Evolutionary conservation across 768 basidiomycete genomes (phyloP).

Genomic region (Kwoniella pini): DNA sequence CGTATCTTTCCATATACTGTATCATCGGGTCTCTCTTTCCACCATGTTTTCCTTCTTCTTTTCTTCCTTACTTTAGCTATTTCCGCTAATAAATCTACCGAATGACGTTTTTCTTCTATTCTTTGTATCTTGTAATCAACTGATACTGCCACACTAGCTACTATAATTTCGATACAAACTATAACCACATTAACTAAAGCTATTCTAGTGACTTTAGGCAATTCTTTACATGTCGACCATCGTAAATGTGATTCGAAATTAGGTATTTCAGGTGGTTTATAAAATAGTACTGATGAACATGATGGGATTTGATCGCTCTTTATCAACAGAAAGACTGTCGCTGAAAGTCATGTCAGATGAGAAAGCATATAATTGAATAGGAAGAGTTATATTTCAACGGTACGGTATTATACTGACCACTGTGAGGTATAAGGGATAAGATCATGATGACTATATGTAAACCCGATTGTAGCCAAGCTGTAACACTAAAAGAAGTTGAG

Average conservation of each 20-base stretch:
- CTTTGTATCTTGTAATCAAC: slow-evolving; percentile 16
- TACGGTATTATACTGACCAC: not conserved
- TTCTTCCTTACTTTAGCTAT: slow-evolving; percentile 1
- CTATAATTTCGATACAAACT: not conserved
- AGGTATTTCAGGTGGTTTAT: slow-evolving; percentile 2
- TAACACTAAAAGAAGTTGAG: not conserved
- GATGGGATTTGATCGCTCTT: slow-evolving; percentile 7
- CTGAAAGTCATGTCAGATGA: no score
- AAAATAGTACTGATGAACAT: slow-evolving; percentile 14
- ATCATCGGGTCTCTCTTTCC: slow-evolving; percentile 8
- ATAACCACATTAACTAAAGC: slow-evolving; percentile 13
- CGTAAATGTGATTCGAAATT: slow-evolving; percentile 15
- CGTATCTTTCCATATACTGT: not conserved
- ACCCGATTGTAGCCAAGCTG: slow-evolving; percentile 20
- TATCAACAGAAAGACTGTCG: slow-evolving; percentile 9
- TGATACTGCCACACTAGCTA: slow-evolving; percentile 1
- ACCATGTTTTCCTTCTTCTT: slow-evolving; percentile 7
- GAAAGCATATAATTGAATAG: not conserved
- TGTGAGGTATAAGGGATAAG: slow-evolving; percentile 8
- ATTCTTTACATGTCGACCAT: slow-evolving; percentile 13
- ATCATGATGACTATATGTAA: slow-evolving; percentile 17
- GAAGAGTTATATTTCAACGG: not conserved
- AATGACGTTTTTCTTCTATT: not conserved
- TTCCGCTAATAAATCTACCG: not conserved
- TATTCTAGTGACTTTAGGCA: slow-evolving; percentile 12